Base-by-base conservation (phyloP, 805 yeast genomes). In the Candida berthetii region DNA sequence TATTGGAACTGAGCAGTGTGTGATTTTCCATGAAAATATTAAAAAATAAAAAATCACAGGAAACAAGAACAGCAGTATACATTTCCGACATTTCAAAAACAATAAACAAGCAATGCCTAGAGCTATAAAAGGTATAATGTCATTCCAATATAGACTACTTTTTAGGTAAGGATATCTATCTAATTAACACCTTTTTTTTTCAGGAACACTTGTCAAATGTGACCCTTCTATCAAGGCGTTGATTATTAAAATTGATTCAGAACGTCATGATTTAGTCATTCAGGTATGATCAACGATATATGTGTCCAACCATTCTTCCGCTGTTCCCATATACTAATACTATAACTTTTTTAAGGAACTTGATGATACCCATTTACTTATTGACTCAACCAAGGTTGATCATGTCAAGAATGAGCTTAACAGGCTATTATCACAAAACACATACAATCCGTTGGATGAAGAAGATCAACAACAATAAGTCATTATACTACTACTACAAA, bases 201-300 rank as follows among this genome's bases (percentile, higher is more conserved):
- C 14, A 58, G 62, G 62, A 6, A 68, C 74, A 3, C 52, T 77
- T 36, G 61, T 77, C 15, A 72, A 74, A 48, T 77, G 97, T 60
- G 99, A 91, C 59, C 98, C 99, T 2, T 87, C 97, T 1, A 89
- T 91, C 48, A 75, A 80, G 48, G 96, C 98, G 0, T 68, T 91
- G 38, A 86, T 91, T 2, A 64, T 91, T 18, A 84, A 81, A 57
- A 84, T 91, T 35, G 98, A 93, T 60, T 66, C 87, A 0, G 76
- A 78, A 22, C 65, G 72, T 31, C 83, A 86, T 44, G 95, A 89
- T 50, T 82, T 93, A 28, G 76, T 80, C 5, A 61, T 79, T 17
- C 80, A 77, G 42, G 66, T 62, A 35, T 19, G 62, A 28, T 15
- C 3, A 5, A 11, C 8, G 22, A 16, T 5, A 28, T 11, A n/a